phyloP scores from a whole-genome alignment of 148 eudicot genomes.

The Silene uniflora region DNA sequence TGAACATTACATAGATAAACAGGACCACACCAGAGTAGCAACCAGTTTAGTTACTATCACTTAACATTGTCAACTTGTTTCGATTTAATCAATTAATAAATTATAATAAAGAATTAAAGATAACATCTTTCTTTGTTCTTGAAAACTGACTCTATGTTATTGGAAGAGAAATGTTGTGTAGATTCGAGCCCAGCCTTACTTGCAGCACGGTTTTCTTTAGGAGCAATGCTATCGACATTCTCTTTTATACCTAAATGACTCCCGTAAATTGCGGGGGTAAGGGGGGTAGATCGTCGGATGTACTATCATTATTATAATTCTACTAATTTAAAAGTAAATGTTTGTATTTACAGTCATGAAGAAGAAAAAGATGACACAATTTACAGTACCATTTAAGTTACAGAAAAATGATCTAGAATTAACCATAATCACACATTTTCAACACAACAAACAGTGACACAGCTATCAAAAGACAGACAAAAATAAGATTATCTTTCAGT shows the following conservation, averaged over 20 bases:
- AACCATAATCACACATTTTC: too few relatives aligned
- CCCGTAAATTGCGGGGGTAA: too few relatives aligned
- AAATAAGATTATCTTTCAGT: not conserved
- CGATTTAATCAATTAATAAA: not conserved
- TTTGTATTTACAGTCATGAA: not conserved
- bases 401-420: not conserved
- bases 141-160: not conserved
- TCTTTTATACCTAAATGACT: too few relatives aligned
- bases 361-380: not conserved
- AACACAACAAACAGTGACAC: too few relatives aligned
- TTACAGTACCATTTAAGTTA: not conserved
- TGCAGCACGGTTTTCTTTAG: not conserved
- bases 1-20: slow-evolving; percentile 12
- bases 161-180: not conserved
- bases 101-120: not conserved
- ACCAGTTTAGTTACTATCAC: slow-evolving; percentile 3
- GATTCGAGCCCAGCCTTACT: not conserved
- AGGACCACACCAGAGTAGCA: slow-evolving; percentile 21
- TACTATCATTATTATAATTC: not conserved
- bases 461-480: not conserved
- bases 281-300: not conserved
- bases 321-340: too few relatives aligned
- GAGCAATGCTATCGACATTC: too few relatives aligned
- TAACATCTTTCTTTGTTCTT: not conserved
- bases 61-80: slow-evolving; percentile 10